phyloP scores from a whole-genome alignment of 257 asterid species.

The Prunella vulgaris region DNA sequence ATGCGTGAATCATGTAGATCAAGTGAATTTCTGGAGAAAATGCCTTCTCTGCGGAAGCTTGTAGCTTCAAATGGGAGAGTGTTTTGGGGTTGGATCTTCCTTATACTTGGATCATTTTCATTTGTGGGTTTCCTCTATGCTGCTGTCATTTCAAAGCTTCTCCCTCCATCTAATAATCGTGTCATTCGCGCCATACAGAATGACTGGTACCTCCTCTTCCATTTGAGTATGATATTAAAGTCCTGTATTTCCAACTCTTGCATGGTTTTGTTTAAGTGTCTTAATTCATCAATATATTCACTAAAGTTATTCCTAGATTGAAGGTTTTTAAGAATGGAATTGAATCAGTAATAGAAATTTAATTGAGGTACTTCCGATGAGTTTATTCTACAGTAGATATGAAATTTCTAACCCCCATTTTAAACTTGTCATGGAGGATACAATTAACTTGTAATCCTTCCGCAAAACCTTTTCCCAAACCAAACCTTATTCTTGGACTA shows the following conservation, averaged over 20 bases:
- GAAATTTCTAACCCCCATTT: neutral
- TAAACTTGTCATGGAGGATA: no score
- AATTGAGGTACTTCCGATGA: neutral
- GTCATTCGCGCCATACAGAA: constrained; percentile 48
- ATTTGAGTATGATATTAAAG: neutral
- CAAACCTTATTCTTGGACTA: neutral
- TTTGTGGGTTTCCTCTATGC: constrained; percentile 40
- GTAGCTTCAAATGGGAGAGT: constrained; percentile 31
- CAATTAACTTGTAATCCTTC: neutral
- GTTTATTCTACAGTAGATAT: neutral
- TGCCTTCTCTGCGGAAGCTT: constrained; percentile 16
- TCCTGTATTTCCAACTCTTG: neutral
- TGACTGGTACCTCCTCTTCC: constrained; percentile 41
- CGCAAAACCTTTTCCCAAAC: neutral
- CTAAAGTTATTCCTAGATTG: neutral
- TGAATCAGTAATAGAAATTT: neutral
- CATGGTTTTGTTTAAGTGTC: neutral
- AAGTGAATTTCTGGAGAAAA: constrained; percentile 12
- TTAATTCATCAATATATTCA: neutral
- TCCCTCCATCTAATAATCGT: constrained; percentile 43
- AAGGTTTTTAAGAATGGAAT: neutral
- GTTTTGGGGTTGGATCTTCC: constrained; percentile 50
- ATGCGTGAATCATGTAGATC: constrained; percentile 19
- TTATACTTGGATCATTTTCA: constrained; percentile 37
- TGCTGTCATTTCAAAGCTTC: constrained; percentile 56